These are phyloP conservation scores for Teratosphaeria nubilosa DNA, from an alignment of 2,329 filamentous ascomycete species.

Conservation along the genomic window DNA sequence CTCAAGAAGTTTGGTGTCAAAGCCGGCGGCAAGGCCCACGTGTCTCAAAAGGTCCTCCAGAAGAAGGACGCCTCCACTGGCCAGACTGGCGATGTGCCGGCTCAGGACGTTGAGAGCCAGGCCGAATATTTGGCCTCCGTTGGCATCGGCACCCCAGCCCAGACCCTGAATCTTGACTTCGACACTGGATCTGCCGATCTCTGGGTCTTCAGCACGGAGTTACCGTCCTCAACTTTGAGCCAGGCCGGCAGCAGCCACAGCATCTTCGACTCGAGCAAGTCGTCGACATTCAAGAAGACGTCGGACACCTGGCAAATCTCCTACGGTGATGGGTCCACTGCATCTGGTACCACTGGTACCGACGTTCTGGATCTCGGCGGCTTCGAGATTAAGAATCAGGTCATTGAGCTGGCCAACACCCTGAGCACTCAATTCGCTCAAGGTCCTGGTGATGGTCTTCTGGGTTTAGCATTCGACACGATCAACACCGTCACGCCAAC, in stretches of 20 bases:
- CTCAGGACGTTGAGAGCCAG: conserved; percentile 58
- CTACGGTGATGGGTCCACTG: conserved; percentile 59
- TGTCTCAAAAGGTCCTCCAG: conserved; percentile 40
- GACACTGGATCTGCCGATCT: conserved; percentile 63
- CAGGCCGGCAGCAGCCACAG: conserved; percentile 29
- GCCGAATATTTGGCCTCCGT: conserved; percentile 55
- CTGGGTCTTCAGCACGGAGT: conserved; percentile 45
- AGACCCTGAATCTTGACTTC: conserved; percentile 52
- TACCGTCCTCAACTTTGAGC: conserved; percentile 14
- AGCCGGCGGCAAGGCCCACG: conserved; percentile 40
- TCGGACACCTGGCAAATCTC: conserved; percentile 52
- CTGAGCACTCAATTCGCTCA: conserved; percentile 50
- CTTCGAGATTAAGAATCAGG: background rate
- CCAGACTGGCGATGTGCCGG: conserved; percentile 19
- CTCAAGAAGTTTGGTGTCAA: conserved; percentile 31
- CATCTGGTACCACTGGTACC: conserved; percentile 54
- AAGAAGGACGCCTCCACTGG: conserved; percentile 26
- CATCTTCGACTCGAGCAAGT: conserved; percentile 52
- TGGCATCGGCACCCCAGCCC: conserved; percentile 53
- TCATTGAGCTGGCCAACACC: conserved; percentile 52
- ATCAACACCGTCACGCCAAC: conserved; percentile 32
- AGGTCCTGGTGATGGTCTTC: conserved; percentile 51
- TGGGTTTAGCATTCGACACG: conserved; percentile 54
- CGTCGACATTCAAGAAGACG: conserved; percentile 46
- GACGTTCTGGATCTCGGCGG: conserved; percentile 46